Conservation (phyloP, 2,329 filamentous ascomycete genomes). For the Drechslerella dactyloides region DNA sequence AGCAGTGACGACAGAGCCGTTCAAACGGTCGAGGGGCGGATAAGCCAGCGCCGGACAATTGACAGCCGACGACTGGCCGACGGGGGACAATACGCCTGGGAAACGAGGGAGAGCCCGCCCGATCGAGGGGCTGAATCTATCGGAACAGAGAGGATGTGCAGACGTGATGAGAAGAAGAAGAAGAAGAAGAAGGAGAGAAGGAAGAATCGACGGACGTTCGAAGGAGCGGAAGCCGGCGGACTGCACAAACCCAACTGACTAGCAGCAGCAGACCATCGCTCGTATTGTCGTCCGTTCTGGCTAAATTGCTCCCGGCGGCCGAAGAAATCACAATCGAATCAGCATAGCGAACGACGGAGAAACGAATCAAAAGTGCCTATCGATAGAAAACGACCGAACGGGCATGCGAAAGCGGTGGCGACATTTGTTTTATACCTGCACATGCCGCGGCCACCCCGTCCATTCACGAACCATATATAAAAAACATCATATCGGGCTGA, state of each 20-base stretch:
- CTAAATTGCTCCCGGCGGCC: background rate
- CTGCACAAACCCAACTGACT: background rate
- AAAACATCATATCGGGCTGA: background rate
- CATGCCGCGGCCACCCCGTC: too few relatives aligned
- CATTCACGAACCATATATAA: background rate
- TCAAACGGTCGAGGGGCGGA: background rate
- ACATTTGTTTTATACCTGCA: too few relatives aligned
- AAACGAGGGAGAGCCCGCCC: background rate
- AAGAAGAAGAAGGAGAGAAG: background rate
- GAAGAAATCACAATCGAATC: background rate
- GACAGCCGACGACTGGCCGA: background rate
- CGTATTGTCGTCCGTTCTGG: background rate
- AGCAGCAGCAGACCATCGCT: too few relatives aligned
- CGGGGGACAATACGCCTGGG: background rate
- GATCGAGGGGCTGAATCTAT: background rate
- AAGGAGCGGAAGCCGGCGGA: background rate
- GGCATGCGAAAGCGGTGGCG: conserved; percentile 7
- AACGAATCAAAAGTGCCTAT: background rate
- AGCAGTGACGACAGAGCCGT: conserved; percentile 6
- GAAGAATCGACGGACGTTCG: too few relatives aligned
- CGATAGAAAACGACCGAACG: background rate
- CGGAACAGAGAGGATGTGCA: background rate
- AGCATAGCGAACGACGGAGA: background rate
- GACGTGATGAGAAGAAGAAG: background rate
- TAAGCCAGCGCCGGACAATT: conserved; percentile 1